These are phyloP conservation scores for Trapa bicornis DNA, from an alignment of 345 rosid species.

Conservation along the genomic window DNA sequence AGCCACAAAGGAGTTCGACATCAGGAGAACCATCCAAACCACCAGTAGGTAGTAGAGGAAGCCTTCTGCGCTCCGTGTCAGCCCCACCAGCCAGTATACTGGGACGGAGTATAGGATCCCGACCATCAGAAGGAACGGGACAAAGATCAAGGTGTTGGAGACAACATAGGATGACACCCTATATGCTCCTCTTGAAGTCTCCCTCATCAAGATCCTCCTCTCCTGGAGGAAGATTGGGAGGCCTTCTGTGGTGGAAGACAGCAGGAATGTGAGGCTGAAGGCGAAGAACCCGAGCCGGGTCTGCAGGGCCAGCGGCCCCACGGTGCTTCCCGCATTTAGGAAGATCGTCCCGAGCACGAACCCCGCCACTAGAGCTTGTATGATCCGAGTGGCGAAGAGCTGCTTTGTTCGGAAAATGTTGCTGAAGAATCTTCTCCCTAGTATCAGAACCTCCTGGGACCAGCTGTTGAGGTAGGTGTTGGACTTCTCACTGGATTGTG, in stretches of 20 bases:
- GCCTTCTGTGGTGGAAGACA: conserved; percentile 81
- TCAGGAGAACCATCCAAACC: conserved; percentile 60
- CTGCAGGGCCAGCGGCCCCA: conserved; percentile 24
- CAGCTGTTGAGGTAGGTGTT: conserved; percentile 30
- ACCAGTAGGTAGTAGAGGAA: conserved; percentile 60
- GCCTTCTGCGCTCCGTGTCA: conserved; percentile 40
- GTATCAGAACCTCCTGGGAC: conserved; percentile 42
- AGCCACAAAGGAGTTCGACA: conserved; percentile 80
- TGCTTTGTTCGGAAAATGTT: conserved; percentile 79
- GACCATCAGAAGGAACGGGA: conserved; percentile 57
- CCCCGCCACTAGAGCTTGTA: conserved; percentile 66
- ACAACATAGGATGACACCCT: conserved; percentile 64
- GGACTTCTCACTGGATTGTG: conserved; percentile 5
- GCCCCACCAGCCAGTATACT: conserved; percentile 82
- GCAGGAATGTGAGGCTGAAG: conserved; percentile 68
- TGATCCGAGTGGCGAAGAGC: conserved; percentile 46
- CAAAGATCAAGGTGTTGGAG: conserved; percentile 52
- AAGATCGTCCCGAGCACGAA: conserved; percentile 61
- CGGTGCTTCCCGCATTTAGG: conserved; percentile 40
- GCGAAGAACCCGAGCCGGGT: conserved; percentile 70
- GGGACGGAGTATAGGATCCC: conserved; percentile 55
- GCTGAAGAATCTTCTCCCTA: conserved; percentile 62
- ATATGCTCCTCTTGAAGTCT: conserved; percentile 77
- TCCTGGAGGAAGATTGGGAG: conserved; percentile 81
- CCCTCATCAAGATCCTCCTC: conserved; percentile 60